Base-by-base conservation (phyloP, 352 stramenopile species). In the Pythium chondricola region DNA sequence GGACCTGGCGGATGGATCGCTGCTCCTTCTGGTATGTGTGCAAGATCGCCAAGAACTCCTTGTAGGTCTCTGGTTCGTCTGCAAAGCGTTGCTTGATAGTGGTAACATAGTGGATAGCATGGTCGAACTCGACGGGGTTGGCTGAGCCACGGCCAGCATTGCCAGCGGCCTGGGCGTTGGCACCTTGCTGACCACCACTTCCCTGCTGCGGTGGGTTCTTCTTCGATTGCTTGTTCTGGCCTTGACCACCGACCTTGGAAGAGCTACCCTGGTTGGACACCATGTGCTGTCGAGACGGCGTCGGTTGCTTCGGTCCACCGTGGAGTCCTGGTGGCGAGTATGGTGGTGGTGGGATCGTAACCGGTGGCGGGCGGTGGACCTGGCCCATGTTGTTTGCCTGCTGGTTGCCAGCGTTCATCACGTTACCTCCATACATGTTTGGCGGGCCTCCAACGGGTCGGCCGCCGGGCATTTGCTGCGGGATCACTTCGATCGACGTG, bases 11-110 rank as follows among this genome's bases (percentile, higher is more conserved):
- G 52, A 99, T 99, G 8, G 89, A 96, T 11, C 95, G 84, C 64
- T 99, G 95, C 69, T 99, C 96, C 61, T 99, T 98, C 71, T 99
- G 97, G 68, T 99, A 99, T 16, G 95, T 99, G 73, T 99, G 96
- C 43, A 99, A 63, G 61, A 99, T 99, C 50, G 98, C 95, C 20
- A 99, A 69, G 68, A 99, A 99, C 50, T 97, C 74, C 61, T 98
- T 98, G 75, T 99, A 99, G 13, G 95, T 99, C 62, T 99, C 93
- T 0, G 96, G 95, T 54, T 99, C 92, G 56, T 97, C 84, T 0
- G 92, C 85, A 64, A 99, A 99, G 26, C 96, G 85, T 64, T 98
- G 97, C 70, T 99, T 99, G 71, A 99, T 99, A 8, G 92, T 99
- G 9, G 85, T 97, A 56, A 99, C 97, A 57, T 99, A 99, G 56